Conservation (phyloP, 176 grass and related monocot genomes). For the Chloris gayana region DNA sequence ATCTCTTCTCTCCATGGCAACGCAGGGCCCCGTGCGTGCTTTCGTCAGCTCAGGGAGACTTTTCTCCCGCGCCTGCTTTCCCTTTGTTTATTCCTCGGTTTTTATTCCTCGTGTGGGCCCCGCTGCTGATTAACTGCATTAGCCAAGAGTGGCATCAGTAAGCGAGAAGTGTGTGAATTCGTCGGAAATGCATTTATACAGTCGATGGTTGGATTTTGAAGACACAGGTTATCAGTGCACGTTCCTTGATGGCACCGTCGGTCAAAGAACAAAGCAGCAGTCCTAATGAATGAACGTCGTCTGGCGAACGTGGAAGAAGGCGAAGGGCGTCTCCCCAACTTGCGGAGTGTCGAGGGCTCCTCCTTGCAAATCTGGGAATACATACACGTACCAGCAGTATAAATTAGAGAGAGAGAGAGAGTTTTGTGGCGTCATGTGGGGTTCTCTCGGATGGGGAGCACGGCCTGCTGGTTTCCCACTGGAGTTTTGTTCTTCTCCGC, state of each 20-base stretch:
- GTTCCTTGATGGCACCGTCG: not conserved
- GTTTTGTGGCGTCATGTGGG: slow-evolving; percentile 17
- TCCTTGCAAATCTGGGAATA: not conserved
- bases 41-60: not conserved
- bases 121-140: not conserved
- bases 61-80: slow-evolving; percentile 5
- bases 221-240: no score
- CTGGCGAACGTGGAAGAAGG: not conserved
- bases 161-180: not conserved
- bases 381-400: no score
- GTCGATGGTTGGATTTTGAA: no score
- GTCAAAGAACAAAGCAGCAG: not conserved
- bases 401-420: no score
- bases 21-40: not conserved
- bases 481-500: slow-evolving; percentile 24
- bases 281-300: not conserved
- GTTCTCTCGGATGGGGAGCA: slow-evolving; percentile 23
- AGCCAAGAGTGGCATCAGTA: not conserved
- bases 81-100: slow-evolving; percentile 15
- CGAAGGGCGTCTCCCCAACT: not conserved
- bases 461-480: slow-evolving; percentile 41
- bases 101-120: not conserved
- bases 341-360: not conserved
- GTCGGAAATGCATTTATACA: not conserved
- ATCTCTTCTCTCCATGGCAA: slow-evolving; percentile 4